Conservation (phyloP, 2,329 filamentous ascomycete genomes). For the Aureobasidium musti region DNA sequence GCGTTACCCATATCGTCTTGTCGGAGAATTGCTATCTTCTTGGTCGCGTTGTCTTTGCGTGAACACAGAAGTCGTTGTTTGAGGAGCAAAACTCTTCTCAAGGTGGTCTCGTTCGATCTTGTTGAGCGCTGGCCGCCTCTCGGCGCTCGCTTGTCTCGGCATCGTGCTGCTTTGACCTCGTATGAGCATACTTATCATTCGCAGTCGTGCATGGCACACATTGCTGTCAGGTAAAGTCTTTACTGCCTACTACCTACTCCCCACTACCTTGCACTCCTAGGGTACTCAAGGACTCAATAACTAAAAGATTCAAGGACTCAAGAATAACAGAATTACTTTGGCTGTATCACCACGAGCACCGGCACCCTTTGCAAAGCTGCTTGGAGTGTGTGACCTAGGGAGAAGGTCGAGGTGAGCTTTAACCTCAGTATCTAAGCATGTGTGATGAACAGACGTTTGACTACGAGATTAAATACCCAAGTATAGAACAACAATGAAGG, state of each 20-base stretch:
- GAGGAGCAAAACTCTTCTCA: not conserved
- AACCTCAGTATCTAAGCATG: too few species aligned
- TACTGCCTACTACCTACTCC: not conserved
- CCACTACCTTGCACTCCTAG: not conserved
- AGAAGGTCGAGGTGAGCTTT: too few species aligned
- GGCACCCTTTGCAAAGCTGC: too few species aligned
- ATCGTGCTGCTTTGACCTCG: not conserved
- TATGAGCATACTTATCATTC: not conserved
- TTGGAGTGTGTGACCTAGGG: too few species aligned
- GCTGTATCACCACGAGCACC: too few species aligned
- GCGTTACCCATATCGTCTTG: too few species aligned
- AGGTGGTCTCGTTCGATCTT: not conserved
- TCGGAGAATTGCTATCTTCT: not conserved
- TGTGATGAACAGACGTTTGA: too few species aligned
- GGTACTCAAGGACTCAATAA: too few species aligned
- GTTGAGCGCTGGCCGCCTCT: not conserved
- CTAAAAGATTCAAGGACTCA: too few species aligned
- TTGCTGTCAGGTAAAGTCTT: not conserved
- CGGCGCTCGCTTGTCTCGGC: not conserved
- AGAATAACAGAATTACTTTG: too few species aligned
- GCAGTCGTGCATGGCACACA: not conserved
- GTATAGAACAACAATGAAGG: too few species aligned
- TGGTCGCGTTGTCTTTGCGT: not conserved
- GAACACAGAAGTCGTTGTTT: not conserved
- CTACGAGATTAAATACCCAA: too few species aligned